Evolutionary conservation across 2,329 filamentous ascomycete genomes (phyloP).

Genomic region (Stylonectria norvegica): DNA sequence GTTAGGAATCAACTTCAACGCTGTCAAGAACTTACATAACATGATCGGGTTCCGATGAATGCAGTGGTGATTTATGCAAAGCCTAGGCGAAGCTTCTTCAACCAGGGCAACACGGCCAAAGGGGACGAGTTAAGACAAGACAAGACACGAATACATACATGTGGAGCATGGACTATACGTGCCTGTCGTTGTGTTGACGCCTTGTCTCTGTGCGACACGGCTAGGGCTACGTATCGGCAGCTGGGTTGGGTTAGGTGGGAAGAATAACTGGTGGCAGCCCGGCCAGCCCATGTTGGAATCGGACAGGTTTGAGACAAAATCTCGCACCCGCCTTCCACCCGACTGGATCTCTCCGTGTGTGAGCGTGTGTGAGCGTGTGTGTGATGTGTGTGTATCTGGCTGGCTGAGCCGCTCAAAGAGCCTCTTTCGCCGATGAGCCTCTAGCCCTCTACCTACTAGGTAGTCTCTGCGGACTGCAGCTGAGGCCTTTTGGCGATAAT

Average conservation of each 20-base stretch:
- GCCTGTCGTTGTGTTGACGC: constrained; percentile 1
- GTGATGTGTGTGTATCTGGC: no score
- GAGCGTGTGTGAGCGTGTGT: no score
- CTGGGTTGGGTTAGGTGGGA: constrained; percentile 8
- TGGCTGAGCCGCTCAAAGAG: no score
- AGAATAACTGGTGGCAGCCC: neutral
- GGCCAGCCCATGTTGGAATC: constrained; percentile 2
- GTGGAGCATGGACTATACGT: neutral
- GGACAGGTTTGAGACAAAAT: constrained; percentile 15
- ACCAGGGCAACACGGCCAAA: neutral
- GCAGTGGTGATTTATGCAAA: no score
- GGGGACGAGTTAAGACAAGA: constrained; percentile 6
- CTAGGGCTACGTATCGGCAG: neutral
- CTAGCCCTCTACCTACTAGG: no score
- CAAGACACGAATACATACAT: neutral
- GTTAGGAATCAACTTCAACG: no score
- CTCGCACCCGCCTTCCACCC: constrained; percentile 13
- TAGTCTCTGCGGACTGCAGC: no score
- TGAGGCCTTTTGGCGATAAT: constrained; percentile 3
- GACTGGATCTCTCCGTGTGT: constrained; percentile 16
- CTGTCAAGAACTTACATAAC: no score
- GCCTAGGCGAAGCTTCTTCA: no score
- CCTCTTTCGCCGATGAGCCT: no score
- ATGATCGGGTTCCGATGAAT: no score
- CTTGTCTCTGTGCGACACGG: constrained; percentile 5